Conservation (phyloP, 805 yeast species). For the Millerago galiae region DNA sequence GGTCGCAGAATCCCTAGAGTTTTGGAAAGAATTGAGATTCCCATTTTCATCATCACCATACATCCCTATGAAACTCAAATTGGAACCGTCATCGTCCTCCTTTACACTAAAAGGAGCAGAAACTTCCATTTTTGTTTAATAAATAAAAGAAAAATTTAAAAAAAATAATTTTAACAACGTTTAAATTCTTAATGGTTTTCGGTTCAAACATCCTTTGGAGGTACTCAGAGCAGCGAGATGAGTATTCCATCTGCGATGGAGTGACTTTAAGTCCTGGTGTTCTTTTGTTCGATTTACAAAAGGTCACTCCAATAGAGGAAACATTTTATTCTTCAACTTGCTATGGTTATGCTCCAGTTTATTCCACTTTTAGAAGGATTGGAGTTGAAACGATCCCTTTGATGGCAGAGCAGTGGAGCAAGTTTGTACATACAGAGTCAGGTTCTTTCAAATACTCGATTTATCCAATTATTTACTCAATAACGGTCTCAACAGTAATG, state of each 20-base stretch:
- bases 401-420: conserved; percentile 42
- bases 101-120: no score
- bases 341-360: conserved; percentile 27
- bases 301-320: conserved; percentile 11
- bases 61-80: conserved; percentile 31
- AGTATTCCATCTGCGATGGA: conserved; percentile 28
- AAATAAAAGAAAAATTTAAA: background rate
- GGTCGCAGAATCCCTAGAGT: conserved; percentile 3
- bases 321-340: conserved; percentile 29
- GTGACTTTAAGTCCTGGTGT: conserved; percentile 28
- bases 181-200: conserved; percentile 14
- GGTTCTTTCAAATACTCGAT: conserved; percentile 50
- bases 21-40: background rate
- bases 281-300: conserved; percentile 18
- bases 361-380: conserved; percentile 26
- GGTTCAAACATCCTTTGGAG: conserved; percentile 29
- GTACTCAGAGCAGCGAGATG: conserved; percentile 20
- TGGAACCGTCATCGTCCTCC: conserved; percentile 11
- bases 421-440: conserved; percentile 30
- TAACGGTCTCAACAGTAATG: conserved; percentile 60
- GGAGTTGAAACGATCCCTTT: conserved; percentile 34
- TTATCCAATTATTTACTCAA: conserved; percentile 54
- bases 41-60: conserved; percentile 23
- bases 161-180: background rate
- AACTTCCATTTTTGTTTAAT: background rate